These are phyloP conservation scores for Ustulina deusta DNA, from an alignment of 2,329 filamentous ascomycete genomes.

Conservation along the genomic window DNA sequence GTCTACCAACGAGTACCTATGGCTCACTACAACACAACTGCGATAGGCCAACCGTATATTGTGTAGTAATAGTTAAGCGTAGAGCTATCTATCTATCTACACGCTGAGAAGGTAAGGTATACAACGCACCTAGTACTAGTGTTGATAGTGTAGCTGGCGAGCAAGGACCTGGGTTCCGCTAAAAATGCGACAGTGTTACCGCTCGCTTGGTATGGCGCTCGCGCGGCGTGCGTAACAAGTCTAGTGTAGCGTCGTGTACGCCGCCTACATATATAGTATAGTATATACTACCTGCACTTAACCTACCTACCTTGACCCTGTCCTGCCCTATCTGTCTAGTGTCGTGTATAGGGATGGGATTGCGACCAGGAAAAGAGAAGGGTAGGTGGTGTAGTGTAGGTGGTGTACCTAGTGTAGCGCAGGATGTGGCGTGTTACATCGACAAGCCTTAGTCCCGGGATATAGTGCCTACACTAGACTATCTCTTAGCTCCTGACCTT, in stretches of 20 bases:
- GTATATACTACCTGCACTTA: background rate
- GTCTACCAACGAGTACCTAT: too few species aligned
- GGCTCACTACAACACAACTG: too few species aligned
- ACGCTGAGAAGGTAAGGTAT: too few species aligned
- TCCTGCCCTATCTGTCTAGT: background rate
- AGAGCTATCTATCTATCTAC: too few species aligned
- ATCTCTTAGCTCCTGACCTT: background rate
- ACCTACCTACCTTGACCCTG: conserved; percentile 9
- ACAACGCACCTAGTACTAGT: too few species aligned
- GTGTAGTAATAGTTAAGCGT: too few species aligned
- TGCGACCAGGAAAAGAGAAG: background rate
- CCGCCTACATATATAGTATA: too few species aligned
- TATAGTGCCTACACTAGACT: background rate
- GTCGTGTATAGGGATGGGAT: background rate
- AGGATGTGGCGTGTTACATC: conserved; percentile 9
- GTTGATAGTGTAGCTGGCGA: background rate
- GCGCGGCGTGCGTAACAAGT: conserved; percentile 10
- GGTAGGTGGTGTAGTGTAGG: background rate
- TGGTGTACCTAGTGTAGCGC: background rate
- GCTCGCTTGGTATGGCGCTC: conserved; percentile 17
- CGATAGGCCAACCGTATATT: too few species aligned
- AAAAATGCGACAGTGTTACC: conserved; percentile 36
- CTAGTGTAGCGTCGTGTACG: background rate
- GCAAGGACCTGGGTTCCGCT: conserved; percentile 17
- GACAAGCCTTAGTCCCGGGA: conserved; percentile 1